Evolutionary conservation across 2,329 filamentous ascomycete species (phyloP), one percentile per base, ranked within the genome.

Genomic region (Epichloe festucae): DNA sequence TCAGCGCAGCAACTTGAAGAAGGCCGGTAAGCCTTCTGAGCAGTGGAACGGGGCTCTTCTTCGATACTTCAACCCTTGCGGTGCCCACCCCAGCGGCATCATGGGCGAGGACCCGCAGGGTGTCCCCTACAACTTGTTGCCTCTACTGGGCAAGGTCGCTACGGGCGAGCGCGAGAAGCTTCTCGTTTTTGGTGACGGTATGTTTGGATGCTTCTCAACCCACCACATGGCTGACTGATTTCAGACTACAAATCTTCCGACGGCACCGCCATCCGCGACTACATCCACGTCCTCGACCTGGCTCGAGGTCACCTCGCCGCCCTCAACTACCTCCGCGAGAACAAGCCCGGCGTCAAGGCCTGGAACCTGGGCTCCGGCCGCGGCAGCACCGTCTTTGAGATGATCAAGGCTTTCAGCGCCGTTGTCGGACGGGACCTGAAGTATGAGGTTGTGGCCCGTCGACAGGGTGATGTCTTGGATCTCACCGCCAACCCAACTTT

Each of bases 101-200:
- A 95, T 98, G 89, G 93, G 93, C 60, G 93, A 98, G 74, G 93
- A 98, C 70, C 93, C 93, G 45, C 85, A 95, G 67, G 93, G 93
- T 54, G 81, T 96, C 21, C 93, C 93, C 1, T 97, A 89, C 78
- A 98, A 98, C 74, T 77, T 98, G 56, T 81, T 98, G 43, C 93
- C 93, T 17, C 77, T 98, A 54, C 80, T 98, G 23, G 93, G 91
- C 52, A 90, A 97, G 74, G 93, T 98, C 44, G 93, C 93, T 14
- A 94, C 93, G 34, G 93, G 93, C 60, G 89, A 96, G 66, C 81
- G 91, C 58, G 87, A 95, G 64, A 96, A 96, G 76, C 77, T 98
- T 49, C 73, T 95, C 54, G 89, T 98, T 11, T 98, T 95, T 66
- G 93, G 93, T 56, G 85, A 95, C 59, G 89, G 88, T 93, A 71